These are phyloP conservation scores for Paracamarosporium sp. DNA, from an alignment of 2,329 filamentous ascomycete species.

Conservation along the genomic window DNA sequence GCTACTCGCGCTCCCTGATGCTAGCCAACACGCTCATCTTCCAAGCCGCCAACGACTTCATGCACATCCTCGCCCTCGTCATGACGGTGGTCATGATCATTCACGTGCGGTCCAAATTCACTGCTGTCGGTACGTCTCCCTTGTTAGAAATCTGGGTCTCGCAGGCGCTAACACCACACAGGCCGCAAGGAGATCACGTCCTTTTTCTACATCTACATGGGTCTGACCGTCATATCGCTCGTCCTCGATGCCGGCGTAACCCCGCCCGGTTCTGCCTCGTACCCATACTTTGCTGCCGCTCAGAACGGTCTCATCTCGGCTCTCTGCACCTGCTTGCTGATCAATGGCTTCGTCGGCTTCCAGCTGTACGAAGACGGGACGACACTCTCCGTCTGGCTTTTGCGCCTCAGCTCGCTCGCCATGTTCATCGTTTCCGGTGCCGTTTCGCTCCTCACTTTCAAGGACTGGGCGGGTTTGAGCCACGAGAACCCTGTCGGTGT, in stretches of 20 bases:
- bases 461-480: conserved; percentile 83
- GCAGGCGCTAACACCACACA: conserved; percentile 39
- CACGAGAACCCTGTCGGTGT: conserved; percentile 87
- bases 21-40: conserved; percentile 99
- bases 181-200: conserved; percentile 76
- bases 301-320: conserved; percentile 87
- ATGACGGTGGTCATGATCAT: conserved; percentile 99
- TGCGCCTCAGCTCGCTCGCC: conserved; percentile 76
- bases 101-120: conserved; percentile 96
- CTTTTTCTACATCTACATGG: conserved; percentile 97
- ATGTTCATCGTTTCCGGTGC: conserved; percentile 89
- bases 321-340: conserved; percentile 84
- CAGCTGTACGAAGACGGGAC: conserved; percentile 98
- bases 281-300: conserved; percentile 88
- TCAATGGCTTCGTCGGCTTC: conserved; percentile 98
- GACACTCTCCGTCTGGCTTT: conserved; percentile 88
- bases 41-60: conserved; percentile 86
- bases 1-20: conserved; percentile 94
- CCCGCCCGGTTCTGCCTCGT: conserved; percentile 78
- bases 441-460: conserved; percentile 90
- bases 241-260: conserved; percentile 92
- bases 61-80: conserved; percentile 86
- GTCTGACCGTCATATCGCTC: conserved; percentile 86
- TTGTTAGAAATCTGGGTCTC: no score
- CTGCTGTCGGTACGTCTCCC: conserved; percentile 79